Base-by-base conservation (phyloP, 2,329 filamentous ascomycete genomes). In the Sporothrix mexicana region DNA sequence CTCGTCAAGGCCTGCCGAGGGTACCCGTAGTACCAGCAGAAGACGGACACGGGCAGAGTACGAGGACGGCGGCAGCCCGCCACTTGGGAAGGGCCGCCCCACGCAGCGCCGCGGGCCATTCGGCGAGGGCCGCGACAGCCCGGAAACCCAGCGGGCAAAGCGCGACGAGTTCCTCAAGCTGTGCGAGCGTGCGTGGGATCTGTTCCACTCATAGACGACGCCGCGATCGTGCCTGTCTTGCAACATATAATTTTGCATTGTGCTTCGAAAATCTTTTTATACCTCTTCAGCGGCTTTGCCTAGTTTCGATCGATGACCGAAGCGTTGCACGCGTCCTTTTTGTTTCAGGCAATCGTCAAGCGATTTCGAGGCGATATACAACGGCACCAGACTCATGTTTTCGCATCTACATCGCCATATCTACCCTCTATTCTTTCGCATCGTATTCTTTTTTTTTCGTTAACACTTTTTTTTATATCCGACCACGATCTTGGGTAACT, bases 131-230 rank as follows among this genome's bases (percentile, higher is more conserved):
- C 87, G 93, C 74, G 94, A 96, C 79, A 95, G 90, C 76, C 94
- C 93, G 8, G 94, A 96, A 77, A 93, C 91, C 6, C 91, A 93
- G 80, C 87, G 89, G 77, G 91, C 88, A 79, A 98, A 98, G 89
- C 94, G 94, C 80, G 94, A 97, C 59, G 94, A 97, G 80, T 99
- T 99, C 79, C 85, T 99, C 76, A 86, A 88, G 72, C 84, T 98
- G 68, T 98, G 95, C 80, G 90, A 93, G 77, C 87, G 93, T 78
- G 96, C 96, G 9, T 99, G 96, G 96, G 96, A 99, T 83, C 83
- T 99, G 41, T 97, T 98, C 82, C 96, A 98, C 84, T 97, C 94
- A 75, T 98, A 84, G 45, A 17, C 45, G 45, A 17, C 67, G 36
- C 51, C 1, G 10, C 7, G 30, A 36, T 36, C 30, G 30, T 36